A percentile compares a stretch with the other conserved stretches of the same genome.
These are phyloP conservation scores for Leucosporidium scottii DNA, from an alignment of 768 basidiomycete genomes.

Conservation along the genomic window DNA sequence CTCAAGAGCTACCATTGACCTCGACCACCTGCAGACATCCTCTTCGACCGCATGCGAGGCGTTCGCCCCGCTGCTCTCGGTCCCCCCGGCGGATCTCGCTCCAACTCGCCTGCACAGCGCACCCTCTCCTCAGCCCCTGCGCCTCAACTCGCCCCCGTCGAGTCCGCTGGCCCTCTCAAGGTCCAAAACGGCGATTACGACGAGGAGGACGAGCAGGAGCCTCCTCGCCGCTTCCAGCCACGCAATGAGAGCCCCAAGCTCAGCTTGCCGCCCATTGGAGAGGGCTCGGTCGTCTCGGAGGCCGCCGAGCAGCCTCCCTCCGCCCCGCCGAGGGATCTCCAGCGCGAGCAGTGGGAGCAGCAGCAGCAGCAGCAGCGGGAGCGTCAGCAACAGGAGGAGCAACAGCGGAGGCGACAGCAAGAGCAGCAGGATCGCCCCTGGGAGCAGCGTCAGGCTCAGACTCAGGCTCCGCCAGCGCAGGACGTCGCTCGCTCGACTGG, in stretches of 20 bases:
- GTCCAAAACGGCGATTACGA: not conserved
- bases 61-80: constrained; percentile 1
- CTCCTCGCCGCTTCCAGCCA: not conserved
- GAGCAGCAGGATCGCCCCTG: not conserved
- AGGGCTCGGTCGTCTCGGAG: too few relatives aligned
- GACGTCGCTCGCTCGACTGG: too few relatives aligned
- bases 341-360: too few relatives aligned
- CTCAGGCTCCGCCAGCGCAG: not conserved
- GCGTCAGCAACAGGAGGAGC: too few relatives aligned
- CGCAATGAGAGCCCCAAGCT: constrained; percentile 1
- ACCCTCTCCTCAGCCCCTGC: not conserved
- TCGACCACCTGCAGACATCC: constrained; percentile 29
- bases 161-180: too few relatives aligned
- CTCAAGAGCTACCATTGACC: too few relatives aligned
- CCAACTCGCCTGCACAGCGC: not conserved
- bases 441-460: not conserved
- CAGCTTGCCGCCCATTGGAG: too few relatives aligned
- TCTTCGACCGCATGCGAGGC: constrained; percentile 34
- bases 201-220: constrained; percentile 3
- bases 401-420: too few relatives aligned
- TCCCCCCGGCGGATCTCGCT: not conserved
- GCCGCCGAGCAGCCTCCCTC: too few relatives aligned
- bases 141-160: constrained; percentile 9
- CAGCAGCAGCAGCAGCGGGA: too few relatives aligned
- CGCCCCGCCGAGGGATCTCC: too few relatives aligned